Evolutionary conservation across 441 rosid genomes (phyloP), one percentile per base, ranked within the genome.

Genomic region (Pelargonium cotyledonis): DNA sequence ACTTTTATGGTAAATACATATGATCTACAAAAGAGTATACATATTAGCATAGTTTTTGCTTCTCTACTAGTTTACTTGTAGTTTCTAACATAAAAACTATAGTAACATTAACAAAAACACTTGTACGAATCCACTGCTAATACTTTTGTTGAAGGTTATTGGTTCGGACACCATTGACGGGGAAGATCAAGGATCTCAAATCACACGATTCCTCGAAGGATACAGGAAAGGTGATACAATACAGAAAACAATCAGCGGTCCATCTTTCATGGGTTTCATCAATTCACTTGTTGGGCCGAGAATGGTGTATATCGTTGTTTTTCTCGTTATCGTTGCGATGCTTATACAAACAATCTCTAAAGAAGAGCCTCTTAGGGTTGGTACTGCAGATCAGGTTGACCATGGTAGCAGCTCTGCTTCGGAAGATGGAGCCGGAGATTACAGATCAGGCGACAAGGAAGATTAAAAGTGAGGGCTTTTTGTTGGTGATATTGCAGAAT

Each of bases 101-200:
- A 40, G 44, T 40, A 40, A 40, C 10, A 2, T 7, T 38, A 63
- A 47, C 44, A 26, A 6, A 11, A 35, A 21, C 43, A 62, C 7
- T 46, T 57, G 57, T 6, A 70, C 72, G 74, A 14, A 74, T 57
- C 19, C 51, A 5, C 7, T 71, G 10, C 4, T 5, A 75, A 58
- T 61, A 19, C 55, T 68, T 63, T 23, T 41, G 18, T 63, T 9
- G 63, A 72, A 90, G 96, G 97, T 90, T 74, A 71, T 57, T 31
- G 96, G 83, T 43, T 65, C 76, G 10, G 96, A 89, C 70, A 81
- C 69, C 68, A 72, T 90, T 26, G 84, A 73, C 63, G 88, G 79
- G 57, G 96, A 85, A 68, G 96, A 90, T 72, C 89, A 82, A 47
- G 85, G 85, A 26, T 74, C 92, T 67, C 92, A 90, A 76, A 87